Percentiles rank a stretch among this genome's conserved stretches.
These are phyloP conservation scores for Luzula sylvatica DNA, from an alignment of 176 grass and related monocot species.

Conservation along the genomic window DNA sequence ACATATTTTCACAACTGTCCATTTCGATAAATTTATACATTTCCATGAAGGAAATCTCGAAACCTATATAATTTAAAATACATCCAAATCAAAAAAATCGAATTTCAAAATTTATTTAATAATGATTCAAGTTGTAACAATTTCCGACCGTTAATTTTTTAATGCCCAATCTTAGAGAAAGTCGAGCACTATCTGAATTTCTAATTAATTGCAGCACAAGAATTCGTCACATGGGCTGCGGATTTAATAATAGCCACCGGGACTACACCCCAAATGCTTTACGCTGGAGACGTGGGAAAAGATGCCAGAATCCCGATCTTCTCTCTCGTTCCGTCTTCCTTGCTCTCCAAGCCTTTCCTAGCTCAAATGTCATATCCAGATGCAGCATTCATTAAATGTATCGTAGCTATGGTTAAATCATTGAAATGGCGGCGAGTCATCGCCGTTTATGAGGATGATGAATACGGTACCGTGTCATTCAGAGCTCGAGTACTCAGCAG, in stretches of 20 bases:
- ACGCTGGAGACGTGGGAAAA: not conserved
- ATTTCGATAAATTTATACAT: too few species aligned
- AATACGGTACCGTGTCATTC: slow-evolving; percentile 7
- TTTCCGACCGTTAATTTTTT: too few species aligned
- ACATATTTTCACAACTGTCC: too few species aligned
- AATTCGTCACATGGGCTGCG: slow-evolving; percentile 12
- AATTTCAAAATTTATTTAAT: too few species aligned
- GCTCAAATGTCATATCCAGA: slow-evolving; percentile 24
- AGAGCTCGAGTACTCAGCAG: slow-evolving; percentile 15
- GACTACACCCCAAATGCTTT: slow-evolving; percentile 8
- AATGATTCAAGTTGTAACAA: too few species aligned
- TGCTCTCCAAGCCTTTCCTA: not conserved
- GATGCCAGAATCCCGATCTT: not conserved
- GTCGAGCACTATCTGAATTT: too few species aligned
- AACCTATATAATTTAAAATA: too few species aligned
- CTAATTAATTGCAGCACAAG: slow-evolving; percentile 11
- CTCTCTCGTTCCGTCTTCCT: not conserved
- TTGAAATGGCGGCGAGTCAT: slow-evolving; percentile 27
- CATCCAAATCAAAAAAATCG: too few species aligned
- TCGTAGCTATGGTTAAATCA: slow-evolving; percentile 19
- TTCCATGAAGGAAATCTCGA: too few species aligned
- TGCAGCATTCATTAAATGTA: not conserved
- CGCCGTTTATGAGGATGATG: slow-evolving; percentile 29
- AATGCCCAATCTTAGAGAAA: too few species aligned
- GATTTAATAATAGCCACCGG: slow-evolving; percentile 14